These are phyloP conservation scores for Beauveria australis DNA, from an alignment of 2,329 filamentous ascomycete species.

Conservation along the genomic window DNA sequence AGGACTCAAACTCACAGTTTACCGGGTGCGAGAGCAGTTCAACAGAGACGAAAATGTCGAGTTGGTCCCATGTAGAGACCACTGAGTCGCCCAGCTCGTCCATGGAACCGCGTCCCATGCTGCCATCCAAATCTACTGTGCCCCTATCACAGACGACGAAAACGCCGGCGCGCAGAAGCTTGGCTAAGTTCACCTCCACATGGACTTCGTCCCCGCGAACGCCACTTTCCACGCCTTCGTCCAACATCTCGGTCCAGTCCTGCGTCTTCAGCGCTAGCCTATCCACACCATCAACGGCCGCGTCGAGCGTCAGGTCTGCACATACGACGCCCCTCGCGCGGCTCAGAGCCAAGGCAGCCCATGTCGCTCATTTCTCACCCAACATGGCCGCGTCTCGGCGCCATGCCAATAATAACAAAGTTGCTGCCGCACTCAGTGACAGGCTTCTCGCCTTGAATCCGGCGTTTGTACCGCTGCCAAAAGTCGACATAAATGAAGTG, in stretches of 20 bases:
- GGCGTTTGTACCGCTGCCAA: slow-evolving; percentile 46
- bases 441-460: slow-evolving; percentile 40
- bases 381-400: not conserved
- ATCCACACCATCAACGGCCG: slow-evolving; percentile 30
- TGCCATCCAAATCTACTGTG: slow-evolving; percentile 20
- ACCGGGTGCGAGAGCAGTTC: not conserved
- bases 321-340: slow-evolving; percentile 46
- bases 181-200: slow-evolving; percentile 27
- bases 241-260: slow-evolving; percentile 25
- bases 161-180: slow-evolving; percentile 13
- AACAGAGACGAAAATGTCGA: slow-evolving; percentile 12
- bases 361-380: not conserved
- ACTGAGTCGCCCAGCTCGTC: slow-evolving; percentile 16
- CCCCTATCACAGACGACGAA: slow-evolving; percentile 17
- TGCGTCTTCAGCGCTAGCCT: slow-evolving; percentile 28
- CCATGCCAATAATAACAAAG: slow-evolving; percentile 11
- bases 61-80: not conserved
- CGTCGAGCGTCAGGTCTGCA: slow-evolving; percentile 35
- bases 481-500: slow-evolving; percentile 44
- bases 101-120: slow-evolving; percentile 19
- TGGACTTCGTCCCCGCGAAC: slow-evolving; percentile 15
- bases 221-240: slow-evolving; percentile 25
- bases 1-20: slow-evolving; percentile 11
- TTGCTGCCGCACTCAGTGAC: slow-evolving; percentile 16
- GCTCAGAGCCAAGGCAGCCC: slow-evolving; percentile 37